Base-by-base conservation (phyloP, 345 rosid genomes). In the Euphorbia lathyris region DNA sequence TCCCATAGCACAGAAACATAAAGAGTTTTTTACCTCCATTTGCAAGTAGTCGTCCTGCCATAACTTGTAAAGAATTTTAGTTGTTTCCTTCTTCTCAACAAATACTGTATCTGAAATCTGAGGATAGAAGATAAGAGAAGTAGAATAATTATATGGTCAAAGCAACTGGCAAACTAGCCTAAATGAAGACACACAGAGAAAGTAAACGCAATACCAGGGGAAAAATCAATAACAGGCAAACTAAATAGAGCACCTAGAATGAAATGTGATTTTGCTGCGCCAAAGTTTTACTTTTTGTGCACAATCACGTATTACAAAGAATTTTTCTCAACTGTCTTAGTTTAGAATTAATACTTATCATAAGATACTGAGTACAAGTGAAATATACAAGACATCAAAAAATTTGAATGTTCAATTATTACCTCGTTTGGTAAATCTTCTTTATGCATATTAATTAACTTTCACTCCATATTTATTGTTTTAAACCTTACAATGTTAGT, bases 1-100 rank as follows among this genome's bases (percentile, higher is more conserved):
- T 19, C 11, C 34, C 32, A 12, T 20, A 23, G 27, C 29, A 19
- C 47, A 69, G 13, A 43, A 25, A 50, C 57, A 32, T 52, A 42
- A 66, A 72, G 57, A 20, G 7, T 26, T 57, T 34, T 52, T 58
- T 80, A 94, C 97, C 97, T 95, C 96, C 96, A 92, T 86, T 60
- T 81, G 85, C 76, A 95, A 75, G 85, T 84, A 92, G 56, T 81
- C 80, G 66, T 87, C 99, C 82, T 90, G 86, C 97, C 96, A 90
- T 80, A 90, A 50, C 85, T 82, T 88, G 72, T 77, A 79, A 58
- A 95, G 97, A 72, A 84, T 64, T 63, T 76, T 84, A 0, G 84
- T 70, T 0, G 93, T 72, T 45, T 85, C 92, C 77, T 81, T 88
- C 85, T 87, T 90, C 62, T 88, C 96, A 66, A 83, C 82, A 65